A percentile compares a stretch with the other conserved stretches of the same genome.
Conservation (phyloP, 208 protist genomes). For the Crithidia acanthocephali region DNA sequence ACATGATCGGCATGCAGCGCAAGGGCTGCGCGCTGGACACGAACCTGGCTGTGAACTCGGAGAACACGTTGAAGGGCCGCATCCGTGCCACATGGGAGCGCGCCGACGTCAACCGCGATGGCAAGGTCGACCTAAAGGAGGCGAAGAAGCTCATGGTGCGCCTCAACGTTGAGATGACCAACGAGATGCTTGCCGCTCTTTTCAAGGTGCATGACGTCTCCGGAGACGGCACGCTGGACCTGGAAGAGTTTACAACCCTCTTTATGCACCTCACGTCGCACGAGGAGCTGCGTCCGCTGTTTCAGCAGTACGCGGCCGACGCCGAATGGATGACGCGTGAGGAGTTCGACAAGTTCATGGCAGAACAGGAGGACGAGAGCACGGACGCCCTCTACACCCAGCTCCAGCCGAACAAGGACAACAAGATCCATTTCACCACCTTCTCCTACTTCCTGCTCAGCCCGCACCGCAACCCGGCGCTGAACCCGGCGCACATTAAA, state of each 20-base stretch:
- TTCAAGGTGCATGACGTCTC: constrained; percentile 48
- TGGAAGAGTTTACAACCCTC: constrained; percentile 57
- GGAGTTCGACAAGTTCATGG: constrained; percentile 52
- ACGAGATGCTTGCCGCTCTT: constrained; percentile 25
- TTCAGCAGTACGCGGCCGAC: constrained; percentile 30
- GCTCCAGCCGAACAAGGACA: constrained; percentile 23
- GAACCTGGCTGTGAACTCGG: constrained; percentile 3
- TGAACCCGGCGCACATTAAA: constrained; percentile 30
- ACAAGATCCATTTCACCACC: constrained; percentile 33
- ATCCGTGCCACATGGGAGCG: constrained; percentile 52
- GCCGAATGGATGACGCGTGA: constrained; percentile 41
- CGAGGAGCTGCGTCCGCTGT: constrained; percentile 48
- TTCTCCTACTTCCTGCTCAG: constrained; percentile 51
- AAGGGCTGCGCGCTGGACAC: constrained; percentile 22
- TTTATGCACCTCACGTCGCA: constrained; percentile 47
- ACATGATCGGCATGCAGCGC: constrained; percentile 43
- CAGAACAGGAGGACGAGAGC: constrained; percentile 34
- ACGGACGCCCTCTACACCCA: constrained; percentile 30
- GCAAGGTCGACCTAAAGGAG: constrained; percentile 50
- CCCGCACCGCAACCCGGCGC: constrained; percentile 37
- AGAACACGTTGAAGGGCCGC: constrained; percentile 35
- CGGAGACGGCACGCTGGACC: constrained; percentile 46
- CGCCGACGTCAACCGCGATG: constrained; percentile 52
- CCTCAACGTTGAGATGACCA: constrained; percentile 48
- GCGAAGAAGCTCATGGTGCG: constrained; percentile 51